Percentiles rank a stretch among this genome's conserved stretches.
Conservation (phyloP, 768 basidiomycete species). For the Suillus bovinus region DNA sequence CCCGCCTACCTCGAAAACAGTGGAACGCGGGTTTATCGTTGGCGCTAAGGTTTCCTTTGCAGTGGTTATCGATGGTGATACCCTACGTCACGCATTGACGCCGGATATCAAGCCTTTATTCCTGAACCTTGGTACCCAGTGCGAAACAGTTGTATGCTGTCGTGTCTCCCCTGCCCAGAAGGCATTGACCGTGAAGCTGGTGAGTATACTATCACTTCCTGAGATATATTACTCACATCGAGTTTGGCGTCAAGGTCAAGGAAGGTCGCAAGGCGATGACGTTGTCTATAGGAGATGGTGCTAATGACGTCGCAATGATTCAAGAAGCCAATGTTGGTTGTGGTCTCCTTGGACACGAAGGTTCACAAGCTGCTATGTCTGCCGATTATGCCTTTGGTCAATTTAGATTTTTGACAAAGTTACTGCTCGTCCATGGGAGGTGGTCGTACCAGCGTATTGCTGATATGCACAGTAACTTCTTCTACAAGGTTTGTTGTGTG, state of each 20-base stretch:
- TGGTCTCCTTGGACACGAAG: slow-evolving; percentile 90
- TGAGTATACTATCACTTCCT: slow-evolving; percentile 35
- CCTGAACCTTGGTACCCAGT: slow-evolving; percentile 91
- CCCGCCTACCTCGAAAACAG: slow-evolving; percentile 62
- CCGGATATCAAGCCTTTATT: slow-evolving; percentile 82
- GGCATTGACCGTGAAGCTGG: slow-evolving; percentile 92
- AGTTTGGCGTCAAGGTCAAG: slow-evolving; percentile 63
- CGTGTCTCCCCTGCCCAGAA: slow-evolving; percentile 98
- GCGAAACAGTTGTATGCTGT: slow-evolving; percentile 97
- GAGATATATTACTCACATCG: slow-evolving; percentile 11
- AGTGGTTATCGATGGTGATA: slow-evolving; percentile 96
- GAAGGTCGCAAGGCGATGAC: slow-evolving; percentile 97
- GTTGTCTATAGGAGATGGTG: slow-evolving; percentile 93
- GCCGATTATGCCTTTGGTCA: slow-evolving; percentile 99
- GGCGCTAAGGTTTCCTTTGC: slow-evolving; percentile 80
- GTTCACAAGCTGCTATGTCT: slow-evolving; percentile 98
- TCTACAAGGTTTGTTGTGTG: slow-evolving; percentile 78
- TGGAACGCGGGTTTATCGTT: slow-evolving; percentile 64
- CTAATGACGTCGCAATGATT: slow-evolving; percentile 99
- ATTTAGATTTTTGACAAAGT: slow-evolving; percentile 89
- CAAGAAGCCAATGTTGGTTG: slow-evolving; percentile 99
- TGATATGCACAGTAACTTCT: slow-evolving; percentile 97
- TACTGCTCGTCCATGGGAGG: slow-evolving; percentile 91
- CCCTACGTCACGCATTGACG: slow-evolving; percentile 77
- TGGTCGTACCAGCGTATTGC: slow-evolving; percentile 98